Evolutionary conservation across 805 yeast genomes (phyloP).

Genomic region (Millerozyma miso): DNA sequence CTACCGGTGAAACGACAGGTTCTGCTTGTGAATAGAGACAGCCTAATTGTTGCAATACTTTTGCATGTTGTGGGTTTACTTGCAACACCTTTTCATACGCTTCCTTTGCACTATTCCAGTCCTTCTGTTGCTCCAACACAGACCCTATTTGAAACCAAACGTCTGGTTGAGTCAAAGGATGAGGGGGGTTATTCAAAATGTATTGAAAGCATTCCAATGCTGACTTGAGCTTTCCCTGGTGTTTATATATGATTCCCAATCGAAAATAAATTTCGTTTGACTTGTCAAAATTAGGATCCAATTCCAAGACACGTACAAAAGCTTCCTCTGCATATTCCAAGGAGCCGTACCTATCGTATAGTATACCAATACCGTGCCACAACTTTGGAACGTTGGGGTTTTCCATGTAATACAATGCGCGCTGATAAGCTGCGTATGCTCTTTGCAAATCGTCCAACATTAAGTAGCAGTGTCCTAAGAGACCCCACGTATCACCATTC

Average conservation of each 20-base stretch:
- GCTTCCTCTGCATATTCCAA: conserved; percentile 98
- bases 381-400: conserved; percentile 94
- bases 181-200: conserved; percentile 86
- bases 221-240: conserved; percentile 80
- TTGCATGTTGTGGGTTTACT: conserved; percentile 91
- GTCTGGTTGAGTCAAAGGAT: conserved; percentile 93
- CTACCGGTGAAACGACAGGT: conserved; percentile 15
- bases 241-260: conserved; percentile 93
- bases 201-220: conserved; percentile 94
- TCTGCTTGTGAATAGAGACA: conserved; percentile 79
- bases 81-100: conserved; percentile 91
- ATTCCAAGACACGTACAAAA: conserved; percentile 88
- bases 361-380: conserved; percentile 98
- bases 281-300: conserved; percentile 95
- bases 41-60: conserved; percentile 93
- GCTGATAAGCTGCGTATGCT: conserved; percentile 95
- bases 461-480: conserved; percentile 91
- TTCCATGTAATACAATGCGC: conserved; percentile 84
- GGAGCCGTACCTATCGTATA: conserved; percentile 94
- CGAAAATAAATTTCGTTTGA: conserved; percentile 95
- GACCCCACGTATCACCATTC: conserved; percentile 96
- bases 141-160: conserved; percentile 99
- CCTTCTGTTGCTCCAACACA: conserved; percentile 90
- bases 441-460: conserved; percentile 95
- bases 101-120: conserved; percentile 86